Base-by-base conservation (phyloP, 2,329 filamentous ascomycete species). In the Sarocladiaceae sp. region DNA sequence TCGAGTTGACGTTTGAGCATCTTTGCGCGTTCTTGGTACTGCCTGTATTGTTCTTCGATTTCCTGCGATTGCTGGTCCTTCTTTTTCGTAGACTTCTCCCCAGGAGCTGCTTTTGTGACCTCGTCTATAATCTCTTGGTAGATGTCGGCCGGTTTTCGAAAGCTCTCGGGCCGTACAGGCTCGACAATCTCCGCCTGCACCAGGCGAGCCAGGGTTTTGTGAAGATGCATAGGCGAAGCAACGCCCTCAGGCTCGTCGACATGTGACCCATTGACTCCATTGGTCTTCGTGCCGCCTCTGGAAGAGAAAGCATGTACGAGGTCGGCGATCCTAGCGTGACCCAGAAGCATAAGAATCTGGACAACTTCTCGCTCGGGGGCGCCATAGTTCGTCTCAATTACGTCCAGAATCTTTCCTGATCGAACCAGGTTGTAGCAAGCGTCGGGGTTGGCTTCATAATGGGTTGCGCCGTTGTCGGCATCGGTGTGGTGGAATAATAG, bases 351-450 rank as follows among this genome's bases (percentile, higher is more conserved):
- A 33, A 96, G 68, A 23, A 83, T 84, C 53, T 86, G 80, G 47
- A 93, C 75, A 31, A 96, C 72, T 49, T 82, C 79, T 46, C 81
- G 79, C 23, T 88, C 88, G 49, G 81, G 75, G n/a, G 73, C 68
- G 15, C 90, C 91, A 58, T 88, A 83, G 53, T 83, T 78, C 26
- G 74, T 75, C 52, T 88, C 81, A 33, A 93, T 76, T 48, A 88
- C 71, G 51, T 89, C 78, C 21, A 93, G 68, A 31, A 95, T 85
- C 64, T 88, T 93, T 33, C 88, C 89, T 3, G 80, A 78, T 47
- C 93, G 85, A 29, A 90, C 72, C 33, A 96, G 73, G 53, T 83
- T 83, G 65, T 97, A 97, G 51, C 88, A 86, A 49, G 83, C 80
- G 52, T 81, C 72, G 58, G 82, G 72, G 56, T 96, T 89, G 47